Evolutionary conservation across 306 rosid species (phyloP).

Genomic region (Quercus cerris): DNA sequence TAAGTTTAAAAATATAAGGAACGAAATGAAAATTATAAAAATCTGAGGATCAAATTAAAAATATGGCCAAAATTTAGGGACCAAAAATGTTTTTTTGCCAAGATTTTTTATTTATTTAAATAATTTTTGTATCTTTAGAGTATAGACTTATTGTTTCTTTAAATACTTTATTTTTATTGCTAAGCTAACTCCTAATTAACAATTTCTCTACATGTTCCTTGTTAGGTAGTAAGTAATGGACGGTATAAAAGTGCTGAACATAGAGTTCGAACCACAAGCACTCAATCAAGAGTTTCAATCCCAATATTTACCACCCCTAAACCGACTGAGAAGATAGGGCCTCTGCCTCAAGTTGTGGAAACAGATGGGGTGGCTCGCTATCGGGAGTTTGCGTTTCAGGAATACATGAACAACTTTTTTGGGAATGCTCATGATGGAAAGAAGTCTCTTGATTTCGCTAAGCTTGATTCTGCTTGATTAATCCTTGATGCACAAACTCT

Average conservation of each 20-base stretch:
- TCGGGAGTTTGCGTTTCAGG: conserved; percentile 41
- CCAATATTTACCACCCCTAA: conserved; percentile 42
- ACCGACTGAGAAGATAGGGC: conserved; percentile 38
- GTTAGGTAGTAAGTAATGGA: conserved; percentile 57
- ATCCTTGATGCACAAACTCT: too few species aligned
- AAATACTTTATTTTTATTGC: too few species aligned
- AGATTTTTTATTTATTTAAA: too few species aligned
- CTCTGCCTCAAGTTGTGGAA: conserved; percentile 39
- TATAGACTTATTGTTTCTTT: not conserved
- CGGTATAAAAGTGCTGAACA: conserved; percentile 66
- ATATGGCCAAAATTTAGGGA: too few species aligned
- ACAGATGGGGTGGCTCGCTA: conserved; percentile 46
- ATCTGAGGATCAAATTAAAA: too few species aligned
- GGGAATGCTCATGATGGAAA: conserved; percentile 53
- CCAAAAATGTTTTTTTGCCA: too few species aligned
- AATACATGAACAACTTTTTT: conserved; percentile 59
- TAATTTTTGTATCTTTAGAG: too few species aligned
- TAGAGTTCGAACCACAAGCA: conserved; percentile 43
- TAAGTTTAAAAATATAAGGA: too few species aligned
- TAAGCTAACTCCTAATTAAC: not conserved
- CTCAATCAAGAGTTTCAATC: conserved; percentile 53
- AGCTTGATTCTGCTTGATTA: not conserved
- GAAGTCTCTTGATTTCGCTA: conserved; percentile 57
- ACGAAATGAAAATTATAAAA: too few species aligned
- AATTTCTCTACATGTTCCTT: not conserved